Percentiles rank a stretch among this genome's conserved stretches.
These are phyloP conservation scores for Xylaria sp. DNA, from an alignment of 2,329 filamentous ascomycete species.

Conservation along the genomic window DNA sequence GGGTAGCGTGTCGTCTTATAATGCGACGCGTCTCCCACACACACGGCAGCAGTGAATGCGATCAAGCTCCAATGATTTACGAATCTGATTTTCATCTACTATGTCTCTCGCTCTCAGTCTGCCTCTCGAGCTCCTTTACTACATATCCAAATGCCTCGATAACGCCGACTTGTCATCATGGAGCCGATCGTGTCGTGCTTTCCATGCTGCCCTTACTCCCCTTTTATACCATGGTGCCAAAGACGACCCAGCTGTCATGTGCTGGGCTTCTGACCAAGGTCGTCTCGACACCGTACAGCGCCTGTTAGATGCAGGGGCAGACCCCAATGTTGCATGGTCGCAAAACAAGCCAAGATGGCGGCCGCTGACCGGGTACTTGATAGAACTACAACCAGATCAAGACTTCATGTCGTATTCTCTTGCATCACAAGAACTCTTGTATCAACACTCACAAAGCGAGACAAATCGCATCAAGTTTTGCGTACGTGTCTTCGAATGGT, in stretches of 20 bases:
- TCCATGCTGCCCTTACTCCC: constrained; percentile 25
- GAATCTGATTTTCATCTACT: neutral
- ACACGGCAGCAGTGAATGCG: neutral
- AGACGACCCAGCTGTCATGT: constrained; percentile 32
- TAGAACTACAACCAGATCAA: neutral
- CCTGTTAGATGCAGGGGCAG: constrained; percentile 37
- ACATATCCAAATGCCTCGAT: constrained; percentile 21
- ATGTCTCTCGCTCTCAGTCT: constrained; percentile 38
- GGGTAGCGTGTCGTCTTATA: neutral
- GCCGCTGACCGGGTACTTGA: neutral
- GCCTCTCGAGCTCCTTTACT: constrained; percentile 39
- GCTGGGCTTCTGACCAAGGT: constrained; percentile 38
- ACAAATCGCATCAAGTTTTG: neutral
- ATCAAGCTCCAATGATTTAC: neutral
- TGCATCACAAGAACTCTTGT: neutral
- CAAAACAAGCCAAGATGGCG: constrained; percentile 2
- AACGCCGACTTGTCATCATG: constrained; percentile 36
- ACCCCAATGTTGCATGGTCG: constrained; percentile 33
- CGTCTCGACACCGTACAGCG: constrained; percentile 27
- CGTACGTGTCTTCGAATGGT: neutral
- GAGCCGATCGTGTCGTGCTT: constrained; percentile 37
- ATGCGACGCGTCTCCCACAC: neutral
- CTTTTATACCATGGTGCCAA: constrained; percentile 35
- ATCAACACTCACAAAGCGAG: neutral
- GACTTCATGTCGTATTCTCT: too few species aligned